Evolutionary conservation across 176 grass and related monocot species (phyloP).

Genomic region (Raddia distichophylla): DNA sequence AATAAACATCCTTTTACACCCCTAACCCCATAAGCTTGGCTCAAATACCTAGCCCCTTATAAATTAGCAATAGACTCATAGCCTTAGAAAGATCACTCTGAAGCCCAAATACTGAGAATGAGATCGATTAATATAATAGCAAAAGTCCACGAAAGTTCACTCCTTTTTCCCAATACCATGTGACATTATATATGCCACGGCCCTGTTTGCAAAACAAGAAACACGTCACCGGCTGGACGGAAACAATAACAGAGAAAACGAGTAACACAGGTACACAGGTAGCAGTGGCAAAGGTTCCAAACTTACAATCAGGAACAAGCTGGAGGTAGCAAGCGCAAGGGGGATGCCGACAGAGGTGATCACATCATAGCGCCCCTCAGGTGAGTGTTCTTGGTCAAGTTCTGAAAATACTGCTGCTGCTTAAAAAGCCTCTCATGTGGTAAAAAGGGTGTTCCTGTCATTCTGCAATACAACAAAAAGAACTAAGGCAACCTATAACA

Average conservation of each 20-base stretch:
- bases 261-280: background rate
- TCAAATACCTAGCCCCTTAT: no score
- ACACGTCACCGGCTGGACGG: background rate
- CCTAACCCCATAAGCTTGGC: no score
- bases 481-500: background rate
- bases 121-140: background rate
- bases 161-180: conserved; percentile 62
- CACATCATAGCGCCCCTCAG: conserved; percentile 57
- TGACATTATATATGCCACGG: conserved; percentile 62
- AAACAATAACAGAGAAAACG: background rate
- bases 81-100: conserved; percentile 3
- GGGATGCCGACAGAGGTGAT: conserved; percentile 68
- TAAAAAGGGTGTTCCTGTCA: conserved; percentile 62
- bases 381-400: conserved; percentile 60
- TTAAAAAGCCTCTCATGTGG: conserved; percentile 55
- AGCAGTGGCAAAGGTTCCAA: background rate
- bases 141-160: conserved; percentile 13
- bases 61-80: no score
- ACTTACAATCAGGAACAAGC: conserved; percentile 55
- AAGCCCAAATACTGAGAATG: background rate
- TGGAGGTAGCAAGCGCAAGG: conserved; percentile 53
- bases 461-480: conserved; percentile 37
- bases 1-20: no score
- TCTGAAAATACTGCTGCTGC: conserved; percentile 60
- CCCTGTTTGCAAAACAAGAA: conserved; percentile 43